phyloP scores from a whole-genome alignment of 1,284 basidiomycete genomes.

The Moesziomyces aphidis region DNA sequence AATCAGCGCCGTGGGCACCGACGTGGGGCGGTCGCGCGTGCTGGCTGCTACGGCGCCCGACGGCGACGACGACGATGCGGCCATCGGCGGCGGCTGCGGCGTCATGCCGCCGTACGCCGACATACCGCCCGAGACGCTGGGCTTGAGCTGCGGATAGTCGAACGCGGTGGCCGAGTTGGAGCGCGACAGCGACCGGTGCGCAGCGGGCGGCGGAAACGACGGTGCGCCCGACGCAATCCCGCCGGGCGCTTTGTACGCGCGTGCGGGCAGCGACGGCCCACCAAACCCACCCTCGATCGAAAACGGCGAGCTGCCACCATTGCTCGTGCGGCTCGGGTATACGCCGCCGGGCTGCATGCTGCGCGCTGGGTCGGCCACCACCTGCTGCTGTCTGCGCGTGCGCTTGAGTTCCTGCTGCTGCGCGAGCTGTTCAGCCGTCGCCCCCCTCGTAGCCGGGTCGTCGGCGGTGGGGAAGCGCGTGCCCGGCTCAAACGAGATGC shows the following conservation, averaged over 20 bases:
- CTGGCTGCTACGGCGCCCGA: slow-evolving; percentile 10
- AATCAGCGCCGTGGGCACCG: slow-evolving; percentile 8
- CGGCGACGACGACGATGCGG: slow-evolving; percentile 37
- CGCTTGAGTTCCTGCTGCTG: slow-evolving; percentile 45
- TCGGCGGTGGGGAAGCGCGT: slow-evolving; percentile 38
- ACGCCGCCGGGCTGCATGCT: slow-evolving; percentile 37
- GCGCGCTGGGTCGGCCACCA: slow-evolving; percentile 25
- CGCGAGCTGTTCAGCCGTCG: slow-evolving; percentile 20
- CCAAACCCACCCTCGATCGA: slow-evolving; percentile 24
- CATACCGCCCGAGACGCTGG: slow-evolving; percentile 10
- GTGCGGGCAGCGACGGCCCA: slow-evolving; percentile 53
- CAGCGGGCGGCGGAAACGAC: slow-evolving; percentile 47
- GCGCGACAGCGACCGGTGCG: slow-evolving; percentile 36
- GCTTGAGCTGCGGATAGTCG: slow-evolving; percentile 58
- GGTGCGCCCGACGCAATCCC: slow-evolving; percentile 34
- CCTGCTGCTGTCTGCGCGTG: slow-evolving; percentile 41
- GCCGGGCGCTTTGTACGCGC: slow-evolving; percentile 47
- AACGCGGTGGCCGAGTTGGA: slow-evolving; percentile 43
- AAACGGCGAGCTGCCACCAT: slow-evolving; percentile 25
- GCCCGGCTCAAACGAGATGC: slow-evolving; percentile 42
- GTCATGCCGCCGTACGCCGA: slow-evolving; percentile 37
- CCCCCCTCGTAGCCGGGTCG: slow-evolving; percentile 18
- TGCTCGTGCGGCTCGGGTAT: slow-evolving; percentile 32
- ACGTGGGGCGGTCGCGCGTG: slow-evolving; percentile 17
- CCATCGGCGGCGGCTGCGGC: slow-evolving; percentile 45